These are phyloP conservation scores for Blastobotrys arbuscula DNA, from an alignment of 1,139 yeast species.

Conservation along the genomic window DNA sequence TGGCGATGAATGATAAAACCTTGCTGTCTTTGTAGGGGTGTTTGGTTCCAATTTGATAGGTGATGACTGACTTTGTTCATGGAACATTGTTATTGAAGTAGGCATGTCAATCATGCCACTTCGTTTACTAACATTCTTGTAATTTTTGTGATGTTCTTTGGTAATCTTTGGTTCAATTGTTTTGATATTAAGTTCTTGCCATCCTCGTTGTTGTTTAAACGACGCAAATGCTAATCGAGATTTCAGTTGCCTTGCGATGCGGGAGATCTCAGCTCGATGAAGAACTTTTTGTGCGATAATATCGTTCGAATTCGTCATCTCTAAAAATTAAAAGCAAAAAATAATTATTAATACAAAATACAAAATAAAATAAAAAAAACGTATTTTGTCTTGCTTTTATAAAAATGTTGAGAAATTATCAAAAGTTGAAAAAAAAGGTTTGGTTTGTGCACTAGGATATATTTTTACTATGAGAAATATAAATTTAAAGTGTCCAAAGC, in stretches of 20 bases:
- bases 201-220: conserved; percentile 38
- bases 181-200: conserved; percentile 36
- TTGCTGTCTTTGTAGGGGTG: background rate
- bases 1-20: conserved; percentile 3
- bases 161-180: conserved; percentile 31
- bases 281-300: conserved; percentile 27
- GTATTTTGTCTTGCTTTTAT: background rate
- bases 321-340: background rate
- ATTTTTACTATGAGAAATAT: too few relatives aligned
- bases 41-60: conserved; percentile 1
- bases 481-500: too few relatives aligned
- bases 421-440: background rate
- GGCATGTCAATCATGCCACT: conserved; percentile 5
- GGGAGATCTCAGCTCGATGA: conserved; percentile 37
- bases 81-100: background rate
- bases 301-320: conserved; percentile 1
- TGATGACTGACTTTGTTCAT: background rate
- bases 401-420: background rate
- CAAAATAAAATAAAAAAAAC: background rate
- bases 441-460: too few relatives aligned
- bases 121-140: background rate
- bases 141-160: conserved; percentile 1
- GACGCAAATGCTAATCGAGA: conserved; percentile 39
- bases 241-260: conserved; percentile 38
- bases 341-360: too few relatives aligned